phyloP scores from a whole-genome alignment of 2,329 filamentous ascomycete genomes.

The Aspergillus arachidicola region DNA sequence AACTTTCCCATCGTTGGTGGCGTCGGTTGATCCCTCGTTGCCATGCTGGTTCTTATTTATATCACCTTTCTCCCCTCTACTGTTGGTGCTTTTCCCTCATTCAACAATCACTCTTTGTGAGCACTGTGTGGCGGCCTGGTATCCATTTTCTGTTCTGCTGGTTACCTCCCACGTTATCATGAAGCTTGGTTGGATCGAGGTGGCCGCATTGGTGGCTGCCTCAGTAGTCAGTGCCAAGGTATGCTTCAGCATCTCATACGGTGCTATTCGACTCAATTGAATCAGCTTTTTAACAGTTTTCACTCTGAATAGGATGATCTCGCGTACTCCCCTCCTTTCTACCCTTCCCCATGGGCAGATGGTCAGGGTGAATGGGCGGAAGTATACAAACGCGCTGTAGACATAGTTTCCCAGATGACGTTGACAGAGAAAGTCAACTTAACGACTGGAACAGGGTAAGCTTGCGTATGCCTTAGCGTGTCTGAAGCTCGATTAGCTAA shows the following conservation, averaged over 20 bases:
- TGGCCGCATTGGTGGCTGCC: conserved; percentile 33
- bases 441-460: conserved; percentile 84
- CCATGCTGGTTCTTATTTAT: conserved; percentile 7
- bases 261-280: not conserved
- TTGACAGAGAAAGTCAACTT: conserved; percentile 90
- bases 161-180: conserved; percentile 26
- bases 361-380: conserved; percentile 73
- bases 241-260: conserved; percentile 8
- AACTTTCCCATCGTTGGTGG: conserved; percentile 4
- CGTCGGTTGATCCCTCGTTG: conserved; percentile 3
- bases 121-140: conserved; percentile 3
- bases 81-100: not conserved
- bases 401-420: conserved; percentile 81
- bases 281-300: not conserved
- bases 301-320: conserved; percentile 25
- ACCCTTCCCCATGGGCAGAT: conserved; percentile 86
- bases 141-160: conserved; percentile 1
- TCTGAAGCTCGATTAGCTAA: conserved; percentile 6
- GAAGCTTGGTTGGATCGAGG: conserved; percentile 40
- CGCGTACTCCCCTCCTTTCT: conserved; percentile 64
- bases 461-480: conserved; percentile 16
- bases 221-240: conserved; percentile 38
- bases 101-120: not conserved
- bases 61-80: conserved; percentile 2
- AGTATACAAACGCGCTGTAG: conserved; percentile 74